Conservation (phyloP, 2,329 filamentous ascomycete species). For the Coleophoma eucalyptorum region DNA sequence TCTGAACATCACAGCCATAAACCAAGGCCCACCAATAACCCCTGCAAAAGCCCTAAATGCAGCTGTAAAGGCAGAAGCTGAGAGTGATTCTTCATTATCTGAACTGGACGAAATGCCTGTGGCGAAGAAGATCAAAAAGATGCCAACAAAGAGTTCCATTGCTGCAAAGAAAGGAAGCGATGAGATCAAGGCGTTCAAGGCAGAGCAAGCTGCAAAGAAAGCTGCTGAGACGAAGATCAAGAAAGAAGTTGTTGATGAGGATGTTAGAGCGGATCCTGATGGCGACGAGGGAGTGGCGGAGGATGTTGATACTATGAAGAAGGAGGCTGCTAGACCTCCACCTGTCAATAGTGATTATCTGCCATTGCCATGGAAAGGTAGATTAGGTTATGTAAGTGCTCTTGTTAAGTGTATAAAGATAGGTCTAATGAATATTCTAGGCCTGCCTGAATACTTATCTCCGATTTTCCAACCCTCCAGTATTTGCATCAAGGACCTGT, state of each 20-base stretch:
- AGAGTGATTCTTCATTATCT: constrained; percentile 15
- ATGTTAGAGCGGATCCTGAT: constrained; percentile 22
- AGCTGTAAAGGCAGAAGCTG: constrained; percentile 8
- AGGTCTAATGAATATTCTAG: constrained; percentile 31
- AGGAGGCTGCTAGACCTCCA: constrained; percentile 45
- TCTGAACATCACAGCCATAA: constrained; percentile 14
- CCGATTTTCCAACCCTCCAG: constrained; percentile 72
- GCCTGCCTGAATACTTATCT: constrained; percentile 93
- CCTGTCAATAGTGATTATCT: constrained; percentile 80
- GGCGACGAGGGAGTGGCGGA: constrained; percentile 22
- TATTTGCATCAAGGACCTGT: constrained; percentile 90
- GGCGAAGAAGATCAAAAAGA: constrained; percentile 20
- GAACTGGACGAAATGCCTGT: constrained; percentile 7
- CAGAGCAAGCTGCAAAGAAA: constrained; percentile 25
- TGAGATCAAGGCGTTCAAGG: constrained; percentile 26
- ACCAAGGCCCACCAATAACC: background rate
- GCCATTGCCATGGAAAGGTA: constrained; percentile 85
- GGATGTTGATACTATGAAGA: constrained; percentile 22
- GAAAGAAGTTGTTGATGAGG: constrained; percentile 22
- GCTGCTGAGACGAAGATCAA: constrained; percentile 17
- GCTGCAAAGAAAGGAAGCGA: constrained; percentile 27
- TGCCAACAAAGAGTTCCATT: constrained; percentile 24
- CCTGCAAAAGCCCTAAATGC: constrained; percentile 7
- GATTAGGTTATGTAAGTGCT: constrained; percentile 74
- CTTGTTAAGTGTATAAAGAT: no score